Percentiles rank a stretch among this genome's conserved stretches.
Conservation (phyloP, 2,329 filamentous ascomycete species). For the Exophiala xenobiotica region DNA sequence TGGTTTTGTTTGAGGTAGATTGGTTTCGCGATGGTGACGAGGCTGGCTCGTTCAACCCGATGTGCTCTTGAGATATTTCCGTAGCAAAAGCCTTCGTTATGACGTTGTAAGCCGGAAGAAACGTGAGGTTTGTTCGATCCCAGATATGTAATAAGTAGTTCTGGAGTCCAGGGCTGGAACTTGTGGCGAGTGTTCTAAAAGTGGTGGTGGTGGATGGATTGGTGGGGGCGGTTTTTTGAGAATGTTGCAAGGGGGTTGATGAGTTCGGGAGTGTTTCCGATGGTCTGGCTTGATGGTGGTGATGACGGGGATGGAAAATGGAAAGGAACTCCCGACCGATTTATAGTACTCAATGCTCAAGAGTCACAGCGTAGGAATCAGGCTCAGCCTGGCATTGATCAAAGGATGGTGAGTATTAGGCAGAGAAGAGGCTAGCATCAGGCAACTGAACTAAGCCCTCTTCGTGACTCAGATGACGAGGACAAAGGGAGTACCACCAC, state of each 20-base stretch:
- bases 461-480: constrained; percentile 21
- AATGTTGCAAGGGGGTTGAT: constrained; percentile 22
- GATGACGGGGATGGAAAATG: constrained; percentile 1
- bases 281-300: not conserved
- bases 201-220: constrained; percentile 19
- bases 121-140: not conserved
- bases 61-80: not conserved
- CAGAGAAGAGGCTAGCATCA: constrained; percentile 24
- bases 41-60: not conserved
- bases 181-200: constrained; percentile 25
- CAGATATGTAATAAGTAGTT: not conserved
- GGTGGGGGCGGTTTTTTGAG: constrained; percentile 22
- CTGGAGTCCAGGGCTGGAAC: constrained; percentile 1
- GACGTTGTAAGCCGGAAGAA: not conserved
- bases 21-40: not conserved
- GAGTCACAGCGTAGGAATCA: constrained; percentile 19
- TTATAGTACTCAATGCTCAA: constrained; percentile 18
- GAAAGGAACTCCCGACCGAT: constrained; percentile 7
- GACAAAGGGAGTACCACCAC: constrained; percentile 5
- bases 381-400: constrained; percentile 4
- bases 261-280: constrained; percentile 2
- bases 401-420: constrained; percentile 23
- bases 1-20: not conserved
- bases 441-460: constrained; percentile 24
- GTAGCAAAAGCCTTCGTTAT: not conserved